Evolutionary conservation across 768 basidiomycete genomes (phyloP).

Genomic region (Krasilnikovozyma curviuscula): DNA sequence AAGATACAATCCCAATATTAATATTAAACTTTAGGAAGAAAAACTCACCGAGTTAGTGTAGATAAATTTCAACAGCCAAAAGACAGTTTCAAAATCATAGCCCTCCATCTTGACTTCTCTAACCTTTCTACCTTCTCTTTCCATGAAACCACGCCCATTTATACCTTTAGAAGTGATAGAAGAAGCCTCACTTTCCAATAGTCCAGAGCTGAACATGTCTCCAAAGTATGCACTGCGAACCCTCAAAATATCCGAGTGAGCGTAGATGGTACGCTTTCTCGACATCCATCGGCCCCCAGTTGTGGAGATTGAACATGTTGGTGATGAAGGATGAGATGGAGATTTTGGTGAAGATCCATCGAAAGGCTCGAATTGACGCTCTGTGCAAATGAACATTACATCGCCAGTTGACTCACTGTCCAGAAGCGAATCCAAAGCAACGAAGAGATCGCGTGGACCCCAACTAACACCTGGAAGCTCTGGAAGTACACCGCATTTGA

Average conservation of each 20-base stretch:
- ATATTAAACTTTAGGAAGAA: no score
- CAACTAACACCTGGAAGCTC: constrained; percentile 46
- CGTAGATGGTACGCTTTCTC: constrained; percentile 55
- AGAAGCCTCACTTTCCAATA: no score
- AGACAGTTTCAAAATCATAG: constrained; percentile 56
- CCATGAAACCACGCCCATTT: neutral
- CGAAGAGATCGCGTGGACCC: constrained; percentile 46
- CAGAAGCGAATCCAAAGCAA: constrained; percentile 48
- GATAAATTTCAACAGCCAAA: constrained; percentile 57
- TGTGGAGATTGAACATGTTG: neutral
- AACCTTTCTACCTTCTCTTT: constrained; percentile 36
- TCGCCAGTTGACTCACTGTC: constrained; percentile 33
- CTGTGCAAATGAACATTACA: constrained; percentile 2
- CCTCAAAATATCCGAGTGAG: constrained; percentile 55
- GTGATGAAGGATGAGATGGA: neutral
- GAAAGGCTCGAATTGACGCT: neutral
- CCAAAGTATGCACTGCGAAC: constrained; percentile 60
- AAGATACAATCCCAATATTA: no score
- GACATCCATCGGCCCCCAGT: no score
- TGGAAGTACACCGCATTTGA: constrained; percentile 36
- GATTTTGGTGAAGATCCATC: neutral
- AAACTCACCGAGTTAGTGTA: constrained; percentile 60
- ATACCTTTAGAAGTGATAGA: constrained; percentile 17
- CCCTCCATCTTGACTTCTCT: constrained; percentile 56
- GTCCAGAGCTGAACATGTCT: constrained; percentile 56